A percentile compares a stretch with the other conserved stretches of the same genome.
These are phyloP conservation scores for barrel medic (Medicago truncatula) DNA, from an alignment of 306 rosid species.

Conservation along the genomic window DNA sequence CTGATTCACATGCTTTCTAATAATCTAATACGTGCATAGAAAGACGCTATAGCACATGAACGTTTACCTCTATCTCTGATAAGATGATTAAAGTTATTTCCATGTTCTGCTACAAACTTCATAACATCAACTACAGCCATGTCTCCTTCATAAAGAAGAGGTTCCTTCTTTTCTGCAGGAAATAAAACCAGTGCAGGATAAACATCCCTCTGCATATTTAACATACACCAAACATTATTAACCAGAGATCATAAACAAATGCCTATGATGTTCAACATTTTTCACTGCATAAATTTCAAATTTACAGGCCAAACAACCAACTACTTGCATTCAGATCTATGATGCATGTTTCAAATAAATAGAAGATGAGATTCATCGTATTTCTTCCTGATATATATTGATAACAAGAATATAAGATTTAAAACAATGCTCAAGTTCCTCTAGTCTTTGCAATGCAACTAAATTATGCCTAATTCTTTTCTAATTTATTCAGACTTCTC, in stretches of 20 bases:
- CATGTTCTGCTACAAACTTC: conserved; percentile 76
- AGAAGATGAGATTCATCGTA: not conserved
- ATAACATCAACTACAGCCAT: conserved; percentile 73
- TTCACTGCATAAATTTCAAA: conserved; percentile 32
- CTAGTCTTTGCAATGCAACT: conserved; percentile 26
- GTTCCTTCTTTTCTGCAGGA: conserved; percentile 76
- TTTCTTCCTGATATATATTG: conserved; percentile 23
- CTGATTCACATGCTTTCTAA: conserved; percentile 12
- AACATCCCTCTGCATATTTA: conserved; percentile 74
- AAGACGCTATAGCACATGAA: conserved; percentile 6
- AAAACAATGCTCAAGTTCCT: not conserved
- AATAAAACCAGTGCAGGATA: conserved; percentile 86
- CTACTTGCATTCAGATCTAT: conserved; percentile 12
- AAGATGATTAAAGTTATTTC: conserved; percentile 66
- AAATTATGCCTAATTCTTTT: conserved; percentile 15
- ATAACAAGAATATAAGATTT: conserved; percentile 23
- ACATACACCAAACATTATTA: conserved; percentile 43
- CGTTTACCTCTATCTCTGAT: conserved; percentile 68
- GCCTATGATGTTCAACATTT: conserved; percentile 11
- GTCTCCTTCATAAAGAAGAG: conserved; percentile 74
- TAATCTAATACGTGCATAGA: conserved; percentile 16
- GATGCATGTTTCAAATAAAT: conserved; percentile 33
- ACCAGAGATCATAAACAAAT: conserved; percentile 2
- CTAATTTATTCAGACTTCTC: conserved; percentile 24
- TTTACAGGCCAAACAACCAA: conserved; percentile 5